These are phyloP conservation scores for Myochromella boudieri DNA, from an alignment of 768 basidiomycete species.

Conservation along the genomic window DNA sequence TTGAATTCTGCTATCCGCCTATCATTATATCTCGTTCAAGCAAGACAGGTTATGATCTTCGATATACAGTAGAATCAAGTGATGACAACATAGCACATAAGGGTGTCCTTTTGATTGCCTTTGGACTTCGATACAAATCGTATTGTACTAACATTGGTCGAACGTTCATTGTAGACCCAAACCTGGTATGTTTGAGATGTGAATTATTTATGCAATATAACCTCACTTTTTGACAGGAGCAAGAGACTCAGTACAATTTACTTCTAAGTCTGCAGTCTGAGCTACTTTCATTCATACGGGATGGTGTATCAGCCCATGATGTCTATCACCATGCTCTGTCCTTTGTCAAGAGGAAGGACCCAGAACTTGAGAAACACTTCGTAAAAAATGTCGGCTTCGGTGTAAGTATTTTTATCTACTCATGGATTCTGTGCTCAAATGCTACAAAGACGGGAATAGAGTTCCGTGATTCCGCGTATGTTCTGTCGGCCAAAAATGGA, in stretches of 20 bases:
- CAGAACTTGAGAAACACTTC: constrained; percentile 81
- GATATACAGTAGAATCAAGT: constrained; percentile 84
- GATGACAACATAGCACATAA: constrained; percentile 80
- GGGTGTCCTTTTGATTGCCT: constrained; percentile 83
- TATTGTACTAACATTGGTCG: constrained; percentile 93
- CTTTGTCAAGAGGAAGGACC: constrained; percentile 73
- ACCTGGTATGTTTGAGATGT: constrained; percentile 51
- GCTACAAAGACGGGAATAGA: constrained; percentile 83
- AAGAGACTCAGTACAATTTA: constrained; percentile 85
- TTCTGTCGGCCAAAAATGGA: constrained; percentile 79
- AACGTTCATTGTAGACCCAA: constrained; percentile 94
- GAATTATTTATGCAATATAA: background rate
- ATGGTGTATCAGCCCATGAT: constrained; percentile 75
- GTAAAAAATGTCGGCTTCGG: constrained; percentile 90
- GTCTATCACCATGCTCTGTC: constrained; percentile 76
- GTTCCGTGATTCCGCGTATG: constrained; percentile 86
- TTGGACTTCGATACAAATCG: constrained; percentile 89
- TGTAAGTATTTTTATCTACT: constrained; percentile 43
- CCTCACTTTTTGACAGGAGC: constrained; percentile 54
- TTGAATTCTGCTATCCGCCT: constrained; percentile 93
- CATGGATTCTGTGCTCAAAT: background rate
- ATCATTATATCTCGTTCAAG: constrained; percentile 94
- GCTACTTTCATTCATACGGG: constrained; percentile 72
- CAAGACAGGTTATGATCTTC: constrained; percentile 82
- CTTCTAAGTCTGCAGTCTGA: constrained; percentile 78